phyloP scores from a whole-genome alignment of 2,329 filamentous ascomycete species.

The Colletotrichum chrysophilum region DNA sequence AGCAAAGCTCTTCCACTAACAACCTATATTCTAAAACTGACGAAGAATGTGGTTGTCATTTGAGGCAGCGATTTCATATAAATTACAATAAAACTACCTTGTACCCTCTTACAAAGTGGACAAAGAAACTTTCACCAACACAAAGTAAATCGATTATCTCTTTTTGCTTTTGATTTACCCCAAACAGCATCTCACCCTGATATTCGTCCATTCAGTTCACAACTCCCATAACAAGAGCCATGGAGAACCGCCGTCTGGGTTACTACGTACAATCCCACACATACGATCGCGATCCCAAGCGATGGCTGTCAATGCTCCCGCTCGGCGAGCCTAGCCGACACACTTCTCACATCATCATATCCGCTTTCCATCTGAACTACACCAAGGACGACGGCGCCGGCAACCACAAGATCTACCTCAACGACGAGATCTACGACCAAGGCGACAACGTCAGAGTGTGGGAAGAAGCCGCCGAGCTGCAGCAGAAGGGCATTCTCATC shows the following conservation, averaged over 20 bases:
- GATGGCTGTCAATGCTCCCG: not conserved
- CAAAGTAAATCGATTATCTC: not conserved
- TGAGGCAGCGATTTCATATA: not conserved
- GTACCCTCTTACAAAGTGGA: not conserved
- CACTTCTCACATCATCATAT: not conserved
- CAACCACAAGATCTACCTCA: not conserved
- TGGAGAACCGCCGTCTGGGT: not conserved
- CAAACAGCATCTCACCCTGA: not conserved
- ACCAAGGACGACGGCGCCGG: not conserved
- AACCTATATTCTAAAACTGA: rapidly evolving
- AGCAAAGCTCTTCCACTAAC: not conserved
- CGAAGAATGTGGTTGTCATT: not conserved
- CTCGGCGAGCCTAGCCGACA: not conserved
- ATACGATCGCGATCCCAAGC: not conserved
- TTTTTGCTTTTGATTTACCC: not conserved
- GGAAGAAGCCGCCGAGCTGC: not conserved
- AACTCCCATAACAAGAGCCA: not conserved
- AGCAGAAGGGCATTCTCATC: not conserved
- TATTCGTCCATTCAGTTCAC: not conserved
- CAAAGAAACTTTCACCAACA: not conserved
- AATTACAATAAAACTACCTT: not conserved
- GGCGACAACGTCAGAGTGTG: not conserved
- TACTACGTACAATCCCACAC: not conserved
- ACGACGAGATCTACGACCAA: not conserved
- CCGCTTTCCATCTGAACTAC: not conserved